Percentiles rank a stretch among this genome's conserved stretches.
Conservation (phyloP, 176 grass and related monocot genomes). For the Oropetium thomaeum region DNA sequence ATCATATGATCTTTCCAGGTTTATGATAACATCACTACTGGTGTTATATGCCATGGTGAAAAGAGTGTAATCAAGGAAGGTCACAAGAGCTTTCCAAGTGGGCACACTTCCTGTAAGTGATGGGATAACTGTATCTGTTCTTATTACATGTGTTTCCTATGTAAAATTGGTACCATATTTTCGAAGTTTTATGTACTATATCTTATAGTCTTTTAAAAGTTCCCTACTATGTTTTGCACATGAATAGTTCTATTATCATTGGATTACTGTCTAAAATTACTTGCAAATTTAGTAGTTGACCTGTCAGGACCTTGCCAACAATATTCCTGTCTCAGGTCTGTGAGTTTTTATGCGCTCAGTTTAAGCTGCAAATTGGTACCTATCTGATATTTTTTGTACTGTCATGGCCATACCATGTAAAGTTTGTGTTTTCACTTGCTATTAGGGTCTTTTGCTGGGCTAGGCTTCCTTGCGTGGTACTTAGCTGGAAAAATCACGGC, state of each 20-base stretch:
- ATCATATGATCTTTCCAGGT: slow-evolving; percentile 40
- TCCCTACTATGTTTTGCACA: not conserved
- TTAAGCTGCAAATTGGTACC: not conserved
- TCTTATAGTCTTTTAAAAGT: not conserved
- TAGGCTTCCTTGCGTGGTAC: slow-evolving; percentile 88
- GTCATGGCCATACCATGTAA: not conserved
- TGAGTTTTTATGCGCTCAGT: not conserved
- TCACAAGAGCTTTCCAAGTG: slow-evolving; percentile 96
- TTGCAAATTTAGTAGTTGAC: not conserved
- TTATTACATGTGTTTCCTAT: slow-evolving; percentile 9
- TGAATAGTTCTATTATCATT: not conserved
- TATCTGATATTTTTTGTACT: slow-evolving; percentile 2
- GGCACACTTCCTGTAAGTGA: slow-evolving; percentile 78
- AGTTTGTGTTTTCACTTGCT: not conserved
- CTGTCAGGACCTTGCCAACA: not conserved
- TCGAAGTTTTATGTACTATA: not conserved
- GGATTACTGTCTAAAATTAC: not conserved
- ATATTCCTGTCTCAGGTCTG: not conserved
- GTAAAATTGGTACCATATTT: not conserved
- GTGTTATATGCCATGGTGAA: slow-evolving; percentile 77
- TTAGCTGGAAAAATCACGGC: slow-evolving; percentile 73
- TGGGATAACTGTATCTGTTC: not conserved
- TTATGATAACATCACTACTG: slow-evolving; percentile 73
- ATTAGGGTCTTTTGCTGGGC: slow-evolving; percentile 75
- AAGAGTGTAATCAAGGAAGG: slow-evolving; percentile 87